phyloP scores from a whole-genome alignment of 768 basidiomycete species.

The Hericium erinaceus region DNA sequence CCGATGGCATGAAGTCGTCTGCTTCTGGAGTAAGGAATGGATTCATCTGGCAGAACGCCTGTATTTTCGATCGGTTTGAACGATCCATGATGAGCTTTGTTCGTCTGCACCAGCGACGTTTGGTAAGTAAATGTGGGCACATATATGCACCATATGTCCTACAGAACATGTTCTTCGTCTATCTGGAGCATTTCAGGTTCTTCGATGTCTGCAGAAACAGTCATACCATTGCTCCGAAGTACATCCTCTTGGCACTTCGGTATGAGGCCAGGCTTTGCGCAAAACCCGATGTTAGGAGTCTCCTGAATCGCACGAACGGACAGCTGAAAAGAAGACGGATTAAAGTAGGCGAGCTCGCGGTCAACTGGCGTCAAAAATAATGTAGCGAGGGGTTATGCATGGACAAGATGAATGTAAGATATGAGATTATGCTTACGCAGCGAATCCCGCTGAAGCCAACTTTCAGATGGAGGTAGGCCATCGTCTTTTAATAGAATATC shows the following conservation, averaged over 20 bases:
- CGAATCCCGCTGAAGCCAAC: background rate
- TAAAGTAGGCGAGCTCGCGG: background rate
- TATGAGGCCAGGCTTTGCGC: background rate
- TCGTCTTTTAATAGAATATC: too few relatives aligned
- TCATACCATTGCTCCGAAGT: background rate
- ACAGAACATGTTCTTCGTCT: background rate
- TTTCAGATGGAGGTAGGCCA: background rate
- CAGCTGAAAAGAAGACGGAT: background rate
- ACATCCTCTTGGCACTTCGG: background rate
- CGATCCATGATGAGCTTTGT: background rate
- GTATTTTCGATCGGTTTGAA: background rate
- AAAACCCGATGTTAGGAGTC: conserved; percentile 3
- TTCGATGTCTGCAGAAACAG: background rate
- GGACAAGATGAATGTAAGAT: background rate
- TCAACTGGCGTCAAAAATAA: background rate
- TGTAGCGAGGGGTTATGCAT: background rate
- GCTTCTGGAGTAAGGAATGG: background rate
- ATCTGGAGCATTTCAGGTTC: background rate
- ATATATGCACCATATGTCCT: background rate
- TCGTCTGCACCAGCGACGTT: background rate
- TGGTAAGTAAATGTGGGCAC: background rate
- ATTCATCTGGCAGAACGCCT: background rate
- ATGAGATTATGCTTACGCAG: background rate
- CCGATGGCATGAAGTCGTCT: background rate
- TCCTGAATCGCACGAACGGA: conserved; percentile 1